Evolutionary conservation across 1,284 basidiomycete species (phyloP), one percentile per base, ranked within the genome.

Genomic region (Coniferiporia weirii): DNA sequence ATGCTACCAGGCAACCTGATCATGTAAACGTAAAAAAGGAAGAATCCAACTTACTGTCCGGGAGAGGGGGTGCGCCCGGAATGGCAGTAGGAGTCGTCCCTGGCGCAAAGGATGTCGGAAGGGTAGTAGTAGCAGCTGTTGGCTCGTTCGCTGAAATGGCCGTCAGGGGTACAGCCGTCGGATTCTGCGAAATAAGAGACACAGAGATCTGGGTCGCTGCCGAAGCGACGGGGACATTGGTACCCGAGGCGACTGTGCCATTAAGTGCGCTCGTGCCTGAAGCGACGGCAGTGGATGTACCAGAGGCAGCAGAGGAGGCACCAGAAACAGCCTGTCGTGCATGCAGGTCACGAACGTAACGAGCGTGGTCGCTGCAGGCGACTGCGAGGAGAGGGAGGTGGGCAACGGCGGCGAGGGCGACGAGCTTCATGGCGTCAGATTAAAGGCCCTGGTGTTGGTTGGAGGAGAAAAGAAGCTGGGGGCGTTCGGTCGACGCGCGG

Each of bases 161-260:
- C 2, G 76, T 68, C 40, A 84, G 69, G 1, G 84, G 82, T 36
- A 83, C 66, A 5, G 83, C 83, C 15, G 81, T 84, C 1, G 85
- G 84, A 70, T 87, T 87, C 8, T 76, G 77, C 1, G 82, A 73
- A 9, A 72, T 61, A 19, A 86, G 71, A 4, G 81, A 70, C 50
- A 74, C 70, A 6, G 76, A 71, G 35, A 70, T 61, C 4, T 66
- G 61, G n/a, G 67, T 53, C 36, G 49, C 69, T 12, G 65, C 47
- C 40, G 54, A 52, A 17, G 66, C 48, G 6, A 50, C 60, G 9
- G 66, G 60, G 38, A 63, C 52, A 7, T 62, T 51, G 0, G 65
- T 58, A 13, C 49, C 38, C 27, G 63, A 53, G 13, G 64, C 56
- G 5, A n/a, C n/a, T n/a, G 27, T 27, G 27, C 27, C 27, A 27